Conservation (phyloP, 2,329 filamentous ascomycete species). For the Colletotrichum coccodes region DNA sequence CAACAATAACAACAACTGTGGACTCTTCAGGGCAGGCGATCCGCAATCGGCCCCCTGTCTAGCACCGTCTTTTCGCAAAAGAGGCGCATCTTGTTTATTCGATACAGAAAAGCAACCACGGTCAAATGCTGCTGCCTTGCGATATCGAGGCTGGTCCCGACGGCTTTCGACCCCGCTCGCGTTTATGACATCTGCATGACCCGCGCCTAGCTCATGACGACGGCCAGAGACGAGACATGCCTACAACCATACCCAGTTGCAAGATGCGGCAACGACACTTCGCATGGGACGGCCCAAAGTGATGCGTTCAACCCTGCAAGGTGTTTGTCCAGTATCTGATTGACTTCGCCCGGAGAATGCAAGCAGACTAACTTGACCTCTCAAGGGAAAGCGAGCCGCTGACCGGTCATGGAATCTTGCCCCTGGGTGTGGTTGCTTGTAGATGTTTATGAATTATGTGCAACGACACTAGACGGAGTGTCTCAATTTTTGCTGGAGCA, state of each 20-base stretch:
- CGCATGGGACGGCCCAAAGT: background rate
- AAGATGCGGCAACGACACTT: conserved; percentile 1
- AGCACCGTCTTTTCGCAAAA: conserved; percentile 1
- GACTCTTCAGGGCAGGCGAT: background rate
- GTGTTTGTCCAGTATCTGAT: background rate
- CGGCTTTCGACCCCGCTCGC: background rate
- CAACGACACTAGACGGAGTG: background rate
- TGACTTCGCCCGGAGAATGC: background rate
- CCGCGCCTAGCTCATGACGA: conserved; percentile 2
- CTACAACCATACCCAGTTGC: background rate
- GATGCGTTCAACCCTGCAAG: background rate
- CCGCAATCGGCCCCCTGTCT: background rate
- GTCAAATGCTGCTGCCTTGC: conserved; percentile 15
- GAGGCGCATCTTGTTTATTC: conserved; percentile 16
- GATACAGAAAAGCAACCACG: conserved; percentile 22
- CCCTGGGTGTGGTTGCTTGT: background rate
- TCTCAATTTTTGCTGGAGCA: background rate
- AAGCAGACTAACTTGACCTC: background rate
- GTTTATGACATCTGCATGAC: conserved; percentile 5
- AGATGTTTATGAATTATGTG: background rate
- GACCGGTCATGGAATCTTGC: background rate
- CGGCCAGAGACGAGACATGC: background rate
- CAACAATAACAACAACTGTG: background rate
- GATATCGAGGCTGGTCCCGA: background rate
- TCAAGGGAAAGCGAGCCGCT: background rate